These are phyloP conservation scores for Selaginella tamariscina DNA, from an alignment of 75 land plant species.

Conservation along the genomic window DNA sequence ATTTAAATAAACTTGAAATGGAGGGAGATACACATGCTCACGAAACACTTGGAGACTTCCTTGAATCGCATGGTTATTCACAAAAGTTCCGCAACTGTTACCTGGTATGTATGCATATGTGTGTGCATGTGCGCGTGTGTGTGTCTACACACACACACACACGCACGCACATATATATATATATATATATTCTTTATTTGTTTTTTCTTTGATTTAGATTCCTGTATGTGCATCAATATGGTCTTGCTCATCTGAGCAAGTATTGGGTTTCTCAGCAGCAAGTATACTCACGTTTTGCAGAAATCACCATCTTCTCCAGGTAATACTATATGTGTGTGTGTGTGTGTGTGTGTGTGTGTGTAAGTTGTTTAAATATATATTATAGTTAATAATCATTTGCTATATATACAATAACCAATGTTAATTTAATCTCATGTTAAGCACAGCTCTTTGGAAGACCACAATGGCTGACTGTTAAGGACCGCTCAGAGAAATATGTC, in stretches of 20 bases:
- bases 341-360: no score
- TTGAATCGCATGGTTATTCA: constrained; percentile 66
- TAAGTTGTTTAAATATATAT: no score
- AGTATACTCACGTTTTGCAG: constrained; percentile 75
- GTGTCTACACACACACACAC: no score
- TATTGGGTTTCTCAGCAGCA: constrained; percentile 64
- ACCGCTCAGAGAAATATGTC: constrained; percentile 64
- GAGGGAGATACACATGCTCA: constrained; percentile 38
- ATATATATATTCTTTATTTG: no score
- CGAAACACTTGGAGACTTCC: constrained; percentile 58
- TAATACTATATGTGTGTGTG: constrained; percentile 17
- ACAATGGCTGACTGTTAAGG: constrained; percentile 85
- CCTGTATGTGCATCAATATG: constrained; percentile 92
- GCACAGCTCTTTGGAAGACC: constrained; percentile 92
- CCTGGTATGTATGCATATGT: no score
- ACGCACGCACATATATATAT: no score
- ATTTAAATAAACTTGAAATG: constrained; percentile 53
- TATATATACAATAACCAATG: no score
- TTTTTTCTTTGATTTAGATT: constrained; percentile 27
- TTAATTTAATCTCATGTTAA: no score
- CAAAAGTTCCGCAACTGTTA: constrained; percentile 63
- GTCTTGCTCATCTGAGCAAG: constrained; percentile 76
- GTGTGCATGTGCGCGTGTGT: no score
- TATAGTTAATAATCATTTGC: no score
- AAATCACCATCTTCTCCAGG: constrained; percentile 93